Evolutionary conservation across 2,329 filamentous ascomycete species (phyloP).

Genomic region (Xylaria hypoxylon): DNA sequence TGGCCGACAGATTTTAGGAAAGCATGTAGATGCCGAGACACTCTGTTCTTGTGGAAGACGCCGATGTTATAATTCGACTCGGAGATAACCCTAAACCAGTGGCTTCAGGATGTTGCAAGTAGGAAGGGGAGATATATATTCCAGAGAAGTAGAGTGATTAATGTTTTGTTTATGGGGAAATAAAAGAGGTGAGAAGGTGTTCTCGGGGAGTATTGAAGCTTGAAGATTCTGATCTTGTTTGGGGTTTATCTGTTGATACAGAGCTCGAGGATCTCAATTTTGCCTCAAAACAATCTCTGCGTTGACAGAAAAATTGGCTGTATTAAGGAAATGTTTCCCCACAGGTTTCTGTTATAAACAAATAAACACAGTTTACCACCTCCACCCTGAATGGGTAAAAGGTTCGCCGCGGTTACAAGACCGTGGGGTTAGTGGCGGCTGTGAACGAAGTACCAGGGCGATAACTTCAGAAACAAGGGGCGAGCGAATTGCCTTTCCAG

Average conservation of each 20-base stretch:
- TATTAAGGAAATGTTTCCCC: neutral
- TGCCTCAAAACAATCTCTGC: neutral
- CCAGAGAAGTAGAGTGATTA: neutral
- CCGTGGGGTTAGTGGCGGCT: neutral
- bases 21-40: neutral
- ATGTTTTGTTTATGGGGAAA: neutral
- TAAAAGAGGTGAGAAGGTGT: neutral
- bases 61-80: neutral
- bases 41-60: neutral
- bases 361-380: neutral
- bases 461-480: neutral
- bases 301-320: neutral
- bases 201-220: neutral
- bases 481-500: neutral
- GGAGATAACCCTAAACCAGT: neutral
- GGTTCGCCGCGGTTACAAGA: constrained; percentile 7
- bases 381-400: neutral
- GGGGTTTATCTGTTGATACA: neutral
- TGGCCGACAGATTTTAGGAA: neutral
- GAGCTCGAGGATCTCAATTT: neutral
- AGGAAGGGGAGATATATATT: neutral
- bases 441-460: constrained; percentile 9
- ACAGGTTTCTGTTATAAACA: constrained; percentile 11
- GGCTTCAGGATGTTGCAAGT: neutral
- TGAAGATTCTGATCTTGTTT: neutral